phyloP scores from a whole-genome alignment of 2,329 filamentous ascomycete genomes.

The Fusarium virguliforme region DNA sequence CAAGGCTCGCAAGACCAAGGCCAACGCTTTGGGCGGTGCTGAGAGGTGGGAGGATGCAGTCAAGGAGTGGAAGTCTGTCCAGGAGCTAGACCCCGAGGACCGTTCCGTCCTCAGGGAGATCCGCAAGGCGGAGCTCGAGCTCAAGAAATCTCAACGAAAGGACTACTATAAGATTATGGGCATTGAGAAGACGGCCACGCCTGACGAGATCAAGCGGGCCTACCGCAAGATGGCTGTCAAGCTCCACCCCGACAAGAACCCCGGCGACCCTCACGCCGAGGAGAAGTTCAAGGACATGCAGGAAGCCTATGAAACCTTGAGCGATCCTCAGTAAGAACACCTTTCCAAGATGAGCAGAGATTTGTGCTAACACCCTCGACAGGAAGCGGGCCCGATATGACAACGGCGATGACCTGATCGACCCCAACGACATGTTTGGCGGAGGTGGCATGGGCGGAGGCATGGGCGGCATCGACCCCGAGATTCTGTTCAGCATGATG shows the following conservation, averaged over 20 bases:
- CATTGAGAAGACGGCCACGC: conserved; percentile 86
- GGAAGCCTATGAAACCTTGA: conserved; percentile 96
- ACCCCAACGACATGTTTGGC: conserved; percentile 88
- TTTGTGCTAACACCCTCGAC: conserved; percentile 55
- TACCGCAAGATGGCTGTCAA: conserved; percentile 95
- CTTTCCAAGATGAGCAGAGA: not conserved
- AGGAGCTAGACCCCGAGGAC: conserved; percentile 87
- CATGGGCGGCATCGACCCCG: conserved; percentile 80
- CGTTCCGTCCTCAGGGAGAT: conserved; percentile 86
- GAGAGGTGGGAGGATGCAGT: conserved; percentile 95
- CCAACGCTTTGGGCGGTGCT: conserved; percentile 87
- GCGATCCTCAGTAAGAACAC: conserved; percentile 85
- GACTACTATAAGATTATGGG: conserved; percentile 99
- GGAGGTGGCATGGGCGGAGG: conserved; percentile 77
- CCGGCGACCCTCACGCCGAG: conserved; percentile 85
- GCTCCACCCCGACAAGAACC: conserved; percentile 98
- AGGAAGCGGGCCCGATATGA: conserved; percentile 93
- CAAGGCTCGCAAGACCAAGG: conserved; percentile 94
- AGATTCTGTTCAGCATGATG: conserved; percentile 90
- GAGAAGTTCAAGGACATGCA: conserved; percentile 98
- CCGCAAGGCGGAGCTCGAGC: conserved; percentile 89
- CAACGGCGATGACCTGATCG: conserved; percentile 90
- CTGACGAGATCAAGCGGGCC: conserved; percentile 93
- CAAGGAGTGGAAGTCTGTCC: conserved; percentile 88
- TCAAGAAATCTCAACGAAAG: conserved; percentile 98